These are phyloP conservation scores for Pythium vanterpoolii DNA, from an alignment of 352 stramenopile species.

Conservation along the genomic window DNA sequence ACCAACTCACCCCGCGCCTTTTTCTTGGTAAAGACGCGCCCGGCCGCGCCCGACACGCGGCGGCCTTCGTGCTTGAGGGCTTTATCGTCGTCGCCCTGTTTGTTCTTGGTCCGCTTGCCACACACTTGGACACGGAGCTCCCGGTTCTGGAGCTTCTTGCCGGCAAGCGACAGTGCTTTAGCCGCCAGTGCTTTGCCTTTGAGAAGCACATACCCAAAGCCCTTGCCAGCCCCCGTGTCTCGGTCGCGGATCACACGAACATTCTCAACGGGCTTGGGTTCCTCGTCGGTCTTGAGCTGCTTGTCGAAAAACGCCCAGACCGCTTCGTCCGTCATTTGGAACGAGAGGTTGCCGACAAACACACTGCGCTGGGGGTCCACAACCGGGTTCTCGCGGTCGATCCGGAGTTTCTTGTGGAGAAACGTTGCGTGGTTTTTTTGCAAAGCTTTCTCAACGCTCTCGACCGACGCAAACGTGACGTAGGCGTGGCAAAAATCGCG, in stretches of 20 bases:
- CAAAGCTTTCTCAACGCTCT: constrained; percentile 60
- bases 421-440: constrained; percentile 69
- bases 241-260: constrained; percentile 89
- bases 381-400: constrained; percentile 55
- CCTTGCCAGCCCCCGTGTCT: constrained; percentile 87
- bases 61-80: constrained; percentile 54
- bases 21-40: constrained; percentile 67
- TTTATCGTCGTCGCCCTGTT: constrained; percentile 47
- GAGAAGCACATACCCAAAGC: constrained; percentile 90
- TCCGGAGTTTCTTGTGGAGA: constrained; percentile 57
- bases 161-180: constrained; percentile 65
- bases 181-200: constrained; percentile 56
- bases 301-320: constrained; percentile 71
- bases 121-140: constrained; percentile 76
- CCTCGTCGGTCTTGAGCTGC: constrained; percentile 64
- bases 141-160: constrained; percentile 65
- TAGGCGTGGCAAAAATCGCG: constrained; percentile 92
- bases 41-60: constrained; percentile 49
- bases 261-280: constrained; percentile 69
- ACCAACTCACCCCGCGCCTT: constrained; percentile 24
- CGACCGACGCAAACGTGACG: constrained; percentile 74
- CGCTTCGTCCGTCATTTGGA: constrained; percentile 78
- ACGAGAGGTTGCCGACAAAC: constrained; percentile 90
- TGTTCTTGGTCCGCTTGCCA: constrained; percentile 84
- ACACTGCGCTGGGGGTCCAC: constrained; percentile 83